These are phyloP conservation scores for Microsporum audouinii DNA, from an alignment of 2,329 filamentous ascomycete species.

Conservation along the genomic window DNA sequence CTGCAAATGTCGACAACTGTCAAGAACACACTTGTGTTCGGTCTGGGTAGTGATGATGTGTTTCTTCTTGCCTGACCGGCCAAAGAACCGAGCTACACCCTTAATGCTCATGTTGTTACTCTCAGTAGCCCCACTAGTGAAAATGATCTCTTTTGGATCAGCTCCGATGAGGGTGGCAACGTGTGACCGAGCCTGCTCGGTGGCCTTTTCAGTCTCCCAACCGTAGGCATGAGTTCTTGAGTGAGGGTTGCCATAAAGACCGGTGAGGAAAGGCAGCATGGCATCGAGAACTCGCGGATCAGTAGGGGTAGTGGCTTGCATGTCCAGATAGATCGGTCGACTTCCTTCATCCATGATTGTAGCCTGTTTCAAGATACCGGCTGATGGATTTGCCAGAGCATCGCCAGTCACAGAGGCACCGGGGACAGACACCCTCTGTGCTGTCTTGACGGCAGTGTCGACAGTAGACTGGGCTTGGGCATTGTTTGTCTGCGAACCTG, in stretches of 20 bases:
- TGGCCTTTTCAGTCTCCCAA: slow-evolving; percentile 93
- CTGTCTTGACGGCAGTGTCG: slow-evolving; percentile 73
- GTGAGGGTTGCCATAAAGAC: slow-evolving; percentile 92
- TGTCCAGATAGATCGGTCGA: slow-evolving; percentile 92
- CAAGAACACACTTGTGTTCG: slow-evolving; percentile 96
- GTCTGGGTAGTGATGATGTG: slow-evolving; percentile 97
- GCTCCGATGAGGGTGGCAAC: slow-evolving; percentile 82
- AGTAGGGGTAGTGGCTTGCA: slow-evolving; percentile 92
- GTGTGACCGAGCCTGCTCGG: slow-evolving; percentile 74
- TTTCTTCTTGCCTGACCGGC: slow-evolving; percentile 86
- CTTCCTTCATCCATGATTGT: slow-evolving; percentile 87
- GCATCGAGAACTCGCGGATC: slow-evolving; percentile 91
- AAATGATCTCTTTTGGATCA: slow-evolving; percentile 95
- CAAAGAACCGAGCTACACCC: slow-evolving; percentile 91
- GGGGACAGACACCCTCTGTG: slow-evolving; percentile 67
- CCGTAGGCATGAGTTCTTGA: slow-evolving; percentile 96
- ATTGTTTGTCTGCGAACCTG: slow-evolving; percentile 57
- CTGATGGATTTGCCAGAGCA: slow-evolving; percentile 68
- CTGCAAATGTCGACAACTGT: slow-evolving; percentile 92
- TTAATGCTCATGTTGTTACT: slow-evolving; percentile 99
- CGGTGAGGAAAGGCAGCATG: slow-evolving; percentile 91
- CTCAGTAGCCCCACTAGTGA: slow-evolving; percentile 94
- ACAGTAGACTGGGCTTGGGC: slow-evolving; percentile 71
- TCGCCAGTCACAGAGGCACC: slow-evolving; percentile 48
- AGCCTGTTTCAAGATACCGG: slow-evolving; percentile 76